Conservation (phyloP, 345 rosid species). For the Punica granatum region DNA sequence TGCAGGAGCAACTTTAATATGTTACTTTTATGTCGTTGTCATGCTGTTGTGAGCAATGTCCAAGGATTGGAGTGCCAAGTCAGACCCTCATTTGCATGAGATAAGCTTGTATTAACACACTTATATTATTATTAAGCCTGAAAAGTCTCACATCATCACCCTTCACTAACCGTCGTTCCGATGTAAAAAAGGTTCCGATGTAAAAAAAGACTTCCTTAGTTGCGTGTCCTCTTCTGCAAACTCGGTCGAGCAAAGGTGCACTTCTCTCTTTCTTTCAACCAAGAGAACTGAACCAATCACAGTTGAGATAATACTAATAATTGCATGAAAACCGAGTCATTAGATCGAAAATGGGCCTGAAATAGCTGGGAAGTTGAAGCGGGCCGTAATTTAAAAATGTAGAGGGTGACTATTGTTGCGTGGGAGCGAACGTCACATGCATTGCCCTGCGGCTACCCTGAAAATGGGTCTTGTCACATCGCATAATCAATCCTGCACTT, state of each 20-base stretch:
- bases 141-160: not conserved
- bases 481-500: not conserved
- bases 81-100: constrained; percentile 1
- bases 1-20: not conserved
- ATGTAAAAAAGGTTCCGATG: no score
- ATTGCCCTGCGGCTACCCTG: not conserved
- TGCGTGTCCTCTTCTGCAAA: not conserved
- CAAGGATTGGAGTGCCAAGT: not conserved
- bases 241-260: not conserved
- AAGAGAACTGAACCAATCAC: no score
- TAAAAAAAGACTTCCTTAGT: no score
- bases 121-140: not conserved
- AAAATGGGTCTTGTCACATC: not conserved
- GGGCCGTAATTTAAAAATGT: not conserved
- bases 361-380: not conserved
- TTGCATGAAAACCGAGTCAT: no score
- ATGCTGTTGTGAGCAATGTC: not conserved
- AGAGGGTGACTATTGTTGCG: not conserved
- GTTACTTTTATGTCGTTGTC: not conserved
- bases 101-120: not conserved
- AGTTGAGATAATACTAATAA: no score
- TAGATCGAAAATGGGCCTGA: no score
- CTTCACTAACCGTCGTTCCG: no score
- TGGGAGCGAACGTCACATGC: constrained; percentile 1
- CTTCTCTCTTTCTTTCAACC: no score